These are phyloP conservation scores for Diplodia mutila DNA, from an alignment of 2,329 filamentous ascomycete genomes.

Conservation along the genomic window DNA sequence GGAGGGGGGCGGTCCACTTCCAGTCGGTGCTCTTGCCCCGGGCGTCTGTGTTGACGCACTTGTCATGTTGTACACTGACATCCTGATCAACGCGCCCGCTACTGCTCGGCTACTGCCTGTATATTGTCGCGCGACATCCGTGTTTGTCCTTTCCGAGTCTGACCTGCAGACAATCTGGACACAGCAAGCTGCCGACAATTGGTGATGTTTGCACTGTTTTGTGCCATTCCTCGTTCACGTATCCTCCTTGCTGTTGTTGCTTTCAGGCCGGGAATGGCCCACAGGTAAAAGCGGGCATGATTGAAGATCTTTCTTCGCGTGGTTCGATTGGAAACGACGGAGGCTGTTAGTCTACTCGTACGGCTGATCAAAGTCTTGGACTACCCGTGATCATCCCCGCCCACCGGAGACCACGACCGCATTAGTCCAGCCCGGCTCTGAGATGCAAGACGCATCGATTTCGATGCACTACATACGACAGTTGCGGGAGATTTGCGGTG, in stretches of 20 bases:
- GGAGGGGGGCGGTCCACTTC: no score
- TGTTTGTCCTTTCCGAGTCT: no score
- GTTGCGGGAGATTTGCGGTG: not conserved
- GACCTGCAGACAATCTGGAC: no score
- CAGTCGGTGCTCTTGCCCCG: not conserved
- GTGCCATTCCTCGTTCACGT: no score
- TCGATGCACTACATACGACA: not conserved
- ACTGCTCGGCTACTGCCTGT: not conserved
- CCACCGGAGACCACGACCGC: not conserved
- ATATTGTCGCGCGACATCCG: not conserved
- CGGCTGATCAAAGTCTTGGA: not conserved
- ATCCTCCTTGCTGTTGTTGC: no score
- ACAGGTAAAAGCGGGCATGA: not conserved
- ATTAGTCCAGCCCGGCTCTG: not conserved
- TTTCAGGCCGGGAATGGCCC: no score
- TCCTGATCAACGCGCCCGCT: not conserved
- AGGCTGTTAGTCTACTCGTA: not conserved
- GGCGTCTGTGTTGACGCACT: not conserved
- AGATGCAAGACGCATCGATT: not conserved
- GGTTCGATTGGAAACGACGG: not conserved
- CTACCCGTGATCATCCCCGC: not conserved
- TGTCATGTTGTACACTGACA: not conserved
- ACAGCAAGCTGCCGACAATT: no score
- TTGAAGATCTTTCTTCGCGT: not conserved
- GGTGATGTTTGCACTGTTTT: no score